Conservation (phyloP, 1,284 basidiomycete species). For the Malassezia vespertilionis region DNA sequence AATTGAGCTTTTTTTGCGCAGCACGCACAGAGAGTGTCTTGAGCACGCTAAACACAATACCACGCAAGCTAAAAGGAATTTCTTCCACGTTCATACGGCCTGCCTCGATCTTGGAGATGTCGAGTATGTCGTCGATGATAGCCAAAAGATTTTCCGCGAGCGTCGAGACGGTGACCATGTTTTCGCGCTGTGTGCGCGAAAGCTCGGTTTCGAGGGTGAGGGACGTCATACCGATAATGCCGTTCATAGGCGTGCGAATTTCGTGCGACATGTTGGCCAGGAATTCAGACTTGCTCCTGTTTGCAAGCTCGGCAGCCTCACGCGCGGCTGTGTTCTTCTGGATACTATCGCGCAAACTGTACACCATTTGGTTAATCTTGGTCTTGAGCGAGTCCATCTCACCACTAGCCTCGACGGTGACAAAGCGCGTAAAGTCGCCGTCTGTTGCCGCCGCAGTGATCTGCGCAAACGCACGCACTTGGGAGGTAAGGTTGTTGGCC, state of each 20-base stretch:
- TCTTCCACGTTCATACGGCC: constrained; percentile 99
- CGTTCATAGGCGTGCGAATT: constrained; percentile 48
- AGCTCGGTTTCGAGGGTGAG: constrained; percentile 86
- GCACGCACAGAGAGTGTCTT: constrained; percentile 97
- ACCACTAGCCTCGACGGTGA: constrained; percentile 94
- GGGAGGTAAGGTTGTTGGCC: constrained; percentile 79
- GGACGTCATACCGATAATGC: constrained; percentile 99
- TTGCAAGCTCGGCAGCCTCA: constrained; percentile 85
- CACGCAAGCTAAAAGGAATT: constrained; percentile 90
- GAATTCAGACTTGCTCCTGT: constrained; percentile 93
- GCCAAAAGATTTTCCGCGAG: constrained; percentile 82
- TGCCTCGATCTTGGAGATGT: constrained; percentile 58
- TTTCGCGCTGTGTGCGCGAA: constrained; percentile 80
- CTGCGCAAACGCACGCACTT: constrained; percentile 97
- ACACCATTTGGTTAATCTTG: constrained; percentile 98
- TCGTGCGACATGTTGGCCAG: constrained; percentile 48
- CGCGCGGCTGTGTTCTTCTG: constrained; percentile 98
- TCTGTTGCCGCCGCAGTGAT: constrained; percentile 98
- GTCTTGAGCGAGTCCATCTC: constrained; percentile 99
- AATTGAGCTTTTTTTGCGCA: constrained; percentile 89
- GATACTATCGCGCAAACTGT: constrained; percentile 88
- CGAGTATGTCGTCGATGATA: constrained; percentile 60
- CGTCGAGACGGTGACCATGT: constrained; percentile 86
- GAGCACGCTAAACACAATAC: constrained; percentile 91
- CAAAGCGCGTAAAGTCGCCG: constrained; percentile 96